Conservation (phyloP, 495 filamentous ascomycete species). For the Penicillium tannophilum region DNA sequence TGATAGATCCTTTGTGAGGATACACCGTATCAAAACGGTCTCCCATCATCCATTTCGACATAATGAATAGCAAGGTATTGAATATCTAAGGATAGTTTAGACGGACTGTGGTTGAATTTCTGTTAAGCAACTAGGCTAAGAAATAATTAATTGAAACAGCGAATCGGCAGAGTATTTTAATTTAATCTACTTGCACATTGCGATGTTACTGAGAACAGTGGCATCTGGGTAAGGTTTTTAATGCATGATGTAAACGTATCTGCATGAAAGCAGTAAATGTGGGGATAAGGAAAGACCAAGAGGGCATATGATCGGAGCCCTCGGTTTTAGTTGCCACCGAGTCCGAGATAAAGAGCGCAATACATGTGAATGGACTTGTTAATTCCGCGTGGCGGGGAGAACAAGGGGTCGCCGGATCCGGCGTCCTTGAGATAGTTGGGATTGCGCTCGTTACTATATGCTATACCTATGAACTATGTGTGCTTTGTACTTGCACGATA, state of each 20-base stretch:
- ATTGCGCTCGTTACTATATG: background rate
- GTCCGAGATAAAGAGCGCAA: background rate
- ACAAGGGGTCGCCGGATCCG: background rate
- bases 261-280: background rate
- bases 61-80: conserved; percentile 14
- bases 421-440: background rate
- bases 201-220: background rate
- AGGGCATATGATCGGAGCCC: background rate
- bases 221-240: background rate
- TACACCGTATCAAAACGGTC: conserved; percentile 41
- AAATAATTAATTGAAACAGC: background rate
- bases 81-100: background rate
- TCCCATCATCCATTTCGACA: conserved; percentile 40
- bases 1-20: conserved; percentile 69
- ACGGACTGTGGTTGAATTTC: background rate
- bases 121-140: background rate
- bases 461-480: background rate
- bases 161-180: background rate
- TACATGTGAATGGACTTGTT: background rate
- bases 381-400: background rate
- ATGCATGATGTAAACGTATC: background rate
- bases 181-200: background rate
- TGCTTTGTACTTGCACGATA: background rate
- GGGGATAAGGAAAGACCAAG: background rate
- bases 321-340: background rate